Percentiles rank a stretch among this genome's conserved stretches.
These are phyloP conservation scores for Fusarium brachygibbosum DNA, from an alignment of 2,329 filamentous ascomycete species.

Conservation along the genomic window DNA sequence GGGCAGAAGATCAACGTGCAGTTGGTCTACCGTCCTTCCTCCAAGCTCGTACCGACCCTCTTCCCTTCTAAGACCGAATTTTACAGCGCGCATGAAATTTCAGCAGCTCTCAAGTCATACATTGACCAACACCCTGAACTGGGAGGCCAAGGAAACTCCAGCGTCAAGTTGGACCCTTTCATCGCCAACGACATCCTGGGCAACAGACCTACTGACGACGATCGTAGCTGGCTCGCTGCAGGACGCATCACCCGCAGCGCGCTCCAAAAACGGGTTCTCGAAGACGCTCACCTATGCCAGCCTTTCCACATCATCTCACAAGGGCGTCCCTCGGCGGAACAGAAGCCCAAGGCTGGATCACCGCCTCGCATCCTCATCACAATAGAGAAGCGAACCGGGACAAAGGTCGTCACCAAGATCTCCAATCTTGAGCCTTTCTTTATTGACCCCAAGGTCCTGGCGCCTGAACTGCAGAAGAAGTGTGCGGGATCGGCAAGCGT, in stretches of 20 bases:
- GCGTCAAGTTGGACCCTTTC: constrained; percentile 38
- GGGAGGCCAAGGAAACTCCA: constrained; percentile 36
- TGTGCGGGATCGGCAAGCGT: constrained; percentile 44
- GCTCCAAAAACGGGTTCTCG: constrained; percentile 39
- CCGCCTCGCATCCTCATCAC: constrained; percentile 40
- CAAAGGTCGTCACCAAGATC: constrained; percentile 44
- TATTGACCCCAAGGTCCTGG: constrained; percentile 40
- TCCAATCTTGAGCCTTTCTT: constrained; percentile 44
- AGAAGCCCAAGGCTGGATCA: constrained; percentile 40
- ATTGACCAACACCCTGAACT: constrained; percentile 40
- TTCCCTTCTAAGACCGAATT: constrained; percentile 44
- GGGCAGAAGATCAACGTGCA: constrained; percentile 37
- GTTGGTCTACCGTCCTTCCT: constrained; percentile 34
- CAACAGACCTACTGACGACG: constrained; percentile 36
- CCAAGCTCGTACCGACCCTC: constrained; percentile 40
- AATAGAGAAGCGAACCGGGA: constrained; percentile 44
- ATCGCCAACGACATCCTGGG: constrained; percentile 41
- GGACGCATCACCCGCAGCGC: constrained; percentile 39
- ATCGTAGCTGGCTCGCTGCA: constrained; percentile 32
- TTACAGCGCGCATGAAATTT: constrained; percentile 37
- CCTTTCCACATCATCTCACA: constrained; percentile 40
- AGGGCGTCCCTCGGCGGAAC: constrained; percentile 16
- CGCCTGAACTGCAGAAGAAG: constrained; percentile 44
- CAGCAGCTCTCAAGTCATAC: constrained; percentile 40
- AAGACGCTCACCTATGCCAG: constrained; percentile 40